These are phyloP conservation scores for Spinellus fusiger DNA, from an alignment of 192 early-diverging fungal species.

Conservation along the genomic window DNA sequence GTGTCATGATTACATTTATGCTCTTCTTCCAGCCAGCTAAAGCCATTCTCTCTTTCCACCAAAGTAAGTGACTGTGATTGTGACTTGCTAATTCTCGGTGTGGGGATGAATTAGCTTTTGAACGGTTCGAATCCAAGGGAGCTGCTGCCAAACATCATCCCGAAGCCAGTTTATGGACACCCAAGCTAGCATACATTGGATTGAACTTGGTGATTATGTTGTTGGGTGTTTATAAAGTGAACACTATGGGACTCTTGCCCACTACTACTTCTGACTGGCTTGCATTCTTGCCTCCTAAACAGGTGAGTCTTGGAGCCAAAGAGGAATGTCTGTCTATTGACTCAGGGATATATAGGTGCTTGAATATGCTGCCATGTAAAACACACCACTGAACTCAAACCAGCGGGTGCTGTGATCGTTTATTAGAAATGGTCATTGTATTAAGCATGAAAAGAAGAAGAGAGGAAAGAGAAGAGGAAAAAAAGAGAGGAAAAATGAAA, in stretches of 20 bases:
- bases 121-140: constrained; percentile 60
- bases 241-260: constrained; percentile 92
- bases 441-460: constrained; percentile 14
- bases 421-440: background rate
- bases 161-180: constrained; percentile 50
- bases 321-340: background rate
- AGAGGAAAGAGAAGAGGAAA: background rate
- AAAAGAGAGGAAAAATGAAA: background rate
- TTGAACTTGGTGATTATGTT: constrained; percentile 75
- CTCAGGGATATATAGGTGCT: background rate
- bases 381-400: no score
- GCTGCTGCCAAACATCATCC: constrained; percentile 25
- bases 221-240: constrained; percentile 88
- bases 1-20: constrained; percentile 94
- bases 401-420: no score
- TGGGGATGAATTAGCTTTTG: constrained; percentile 64
- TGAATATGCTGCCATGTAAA: background rate
- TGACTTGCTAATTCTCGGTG: no score
- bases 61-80: constrained; percentile 39
- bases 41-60: constrained; percentile 64
- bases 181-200: constrained; percentile 79
- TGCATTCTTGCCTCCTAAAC: constrained; percentile 76
- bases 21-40: constrained; percentile 82
- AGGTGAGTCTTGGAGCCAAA: background rate
- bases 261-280: constrained; percentile 94